Percentiles rank a stretch among this genome's conserved stretches.
Conservation (phyloP, 2,329 filamentous ascomycete species). For the Elsinoe fawcettii region DNA sequence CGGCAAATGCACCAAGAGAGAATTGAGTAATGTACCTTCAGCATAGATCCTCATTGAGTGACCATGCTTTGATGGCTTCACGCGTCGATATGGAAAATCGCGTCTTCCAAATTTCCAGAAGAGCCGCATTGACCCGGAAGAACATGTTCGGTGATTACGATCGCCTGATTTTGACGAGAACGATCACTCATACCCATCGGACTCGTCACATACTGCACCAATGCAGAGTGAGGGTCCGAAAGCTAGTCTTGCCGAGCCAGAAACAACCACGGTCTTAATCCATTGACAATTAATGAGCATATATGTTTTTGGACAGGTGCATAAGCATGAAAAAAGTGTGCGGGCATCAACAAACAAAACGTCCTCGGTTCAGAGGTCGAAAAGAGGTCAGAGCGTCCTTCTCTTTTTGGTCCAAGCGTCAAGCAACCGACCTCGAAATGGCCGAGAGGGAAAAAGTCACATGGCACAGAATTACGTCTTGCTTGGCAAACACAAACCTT, state of each 20-base stretch:
- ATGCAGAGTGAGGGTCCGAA: not conserved
- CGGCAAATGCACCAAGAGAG: too few relatives aligned
- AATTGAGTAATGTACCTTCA: too few relatives aligned
- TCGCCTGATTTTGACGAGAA: not conserved
- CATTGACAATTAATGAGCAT: not conserved
- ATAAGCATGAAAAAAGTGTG: not conserved
- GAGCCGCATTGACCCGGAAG: not conserved
- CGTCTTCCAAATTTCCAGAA: not conserved
- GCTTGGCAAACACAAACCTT: slow-evolving; percentile 7
- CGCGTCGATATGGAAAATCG: not conserved
- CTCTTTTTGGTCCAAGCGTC: not conserved
- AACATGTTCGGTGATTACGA: slow-evolving; percentile 10
- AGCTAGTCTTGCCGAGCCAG: slow-evolving; percentile 3
- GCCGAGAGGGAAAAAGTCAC: not conserved
- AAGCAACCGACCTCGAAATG: not conserved
- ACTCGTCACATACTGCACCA: not conserved
- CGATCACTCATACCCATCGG: slow-evolving; percentile 1
- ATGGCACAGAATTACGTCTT: slow-evolving; percentile 5
- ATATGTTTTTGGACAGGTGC: not conserved
- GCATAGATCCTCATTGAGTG: too few relatives aligned
- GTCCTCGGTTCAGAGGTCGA: slow-evolving; percentile 1
- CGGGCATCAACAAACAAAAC: slow-evolving; percentile 9
- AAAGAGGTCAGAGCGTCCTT: slow-evolving; percentile 1
- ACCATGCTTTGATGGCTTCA: too few relatives aligned
- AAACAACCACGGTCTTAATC: not conserved